Conservation (phyloP, 345 rosid species). For the Citrus cavaleriei region DNA sequence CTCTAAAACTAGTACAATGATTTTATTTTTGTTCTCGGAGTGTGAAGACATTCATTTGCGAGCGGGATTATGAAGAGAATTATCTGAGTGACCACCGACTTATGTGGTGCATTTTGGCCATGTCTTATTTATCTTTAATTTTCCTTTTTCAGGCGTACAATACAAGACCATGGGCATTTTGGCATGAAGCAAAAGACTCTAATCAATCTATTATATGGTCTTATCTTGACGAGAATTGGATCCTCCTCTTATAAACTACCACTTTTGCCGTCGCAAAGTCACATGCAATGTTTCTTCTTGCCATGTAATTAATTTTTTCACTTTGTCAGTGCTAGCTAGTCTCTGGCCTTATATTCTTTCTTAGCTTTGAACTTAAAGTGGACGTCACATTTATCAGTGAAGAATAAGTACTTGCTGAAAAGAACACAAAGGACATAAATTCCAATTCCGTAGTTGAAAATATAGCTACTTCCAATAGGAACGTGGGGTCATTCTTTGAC, state of each 20-base stretch:
- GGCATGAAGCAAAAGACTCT: neutral
- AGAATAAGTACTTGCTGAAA: slow-evolving; percentile 1
- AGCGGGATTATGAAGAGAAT: no score
- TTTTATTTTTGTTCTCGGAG: no score
- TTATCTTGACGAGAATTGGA: neutral
- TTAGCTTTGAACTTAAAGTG: neutral
- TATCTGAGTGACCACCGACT: no score
- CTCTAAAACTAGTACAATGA: no score
- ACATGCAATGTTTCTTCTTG: neutral
- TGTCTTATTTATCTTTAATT: no score
- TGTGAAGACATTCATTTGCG: no score
- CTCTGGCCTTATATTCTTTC: neutral
- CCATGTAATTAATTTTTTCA: neutral
- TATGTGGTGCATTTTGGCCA: no score
- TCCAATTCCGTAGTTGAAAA: neutral
- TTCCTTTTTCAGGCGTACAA: neutral
- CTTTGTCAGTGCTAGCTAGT: neutral
- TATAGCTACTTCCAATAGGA: neutral
- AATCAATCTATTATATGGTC: neutral
- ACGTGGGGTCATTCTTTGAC: neutral
- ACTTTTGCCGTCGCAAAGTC: neutral
- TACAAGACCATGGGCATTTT: neutral
- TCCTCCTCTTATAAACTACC: neutral
- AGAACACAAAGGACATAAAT: neutral
- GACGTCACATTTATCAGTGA: neutral